These are phyloP conservation scores for Pouteria glomerata DNA, from an alignment of 148 eudicot species.

Conservation along the genomic window DNA sequence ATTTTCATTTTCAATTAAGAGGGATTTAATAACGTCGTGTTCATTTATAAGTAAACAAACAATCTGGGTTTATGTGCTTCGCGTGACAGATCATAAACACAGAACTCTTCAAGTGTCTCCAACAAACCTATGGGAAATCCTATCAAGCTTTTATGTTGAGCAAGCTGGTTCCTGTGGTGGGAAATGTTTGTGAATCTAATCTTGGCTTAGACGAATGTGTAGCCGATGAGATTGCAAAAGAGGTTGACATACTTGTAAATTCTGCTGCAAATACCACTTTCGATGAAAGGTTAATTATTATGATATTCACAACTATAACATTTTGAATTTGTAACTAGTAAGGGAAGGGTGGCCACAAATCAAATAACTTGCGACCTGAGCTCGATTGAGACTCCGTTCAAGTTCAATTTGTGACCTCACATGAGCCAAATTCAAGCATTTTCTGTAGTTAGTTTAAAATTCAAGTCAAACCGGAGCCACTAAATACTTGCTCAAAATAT, in stretches of 20 bases:
- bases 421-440: too few species aligned
- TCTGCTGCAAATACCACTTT: slow-evolving; percentile 98
- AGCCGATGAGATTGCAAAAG: slow-evolving; percentile 40
- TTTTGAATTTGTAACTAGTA: neutral
- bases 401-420: too few species aligned
- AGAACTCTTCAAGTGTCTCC: slow-evolving; percentile 76
- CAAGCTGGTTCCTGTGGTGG: slow-evolving; percentile 83
- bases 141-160: slow-evolving; percentile 83
- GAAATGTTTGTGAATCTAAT: slow-evolving; percentile 78
- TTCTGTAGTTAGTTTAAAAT: too few species aligned
- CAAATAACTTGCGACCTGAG: too few species aligned
- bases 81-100: slow-evolving; percentile 54
- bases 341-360: too few species aligned
- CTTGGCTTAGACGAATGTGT: slow-evolving; percentile 61
- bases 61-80: neutral
- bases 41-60: neutral
- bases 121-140: slow-evolving; percentile 75
- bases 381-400: too few species aligned
- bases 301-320: neutral
- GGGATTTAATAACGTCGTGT: neutral
- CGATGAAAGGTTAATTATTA: slow-evolving; percentile 73
- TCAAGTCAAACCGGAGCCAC: too few species aligned
- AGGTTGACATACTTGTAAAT: slow-evolving; percentile 76
- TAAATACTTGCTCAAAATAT: too few species aligned
- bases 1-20: neutral